A percentile compares a stretch with the other conserved stretches of the same genome.
Conservation (phyloP, 139 green algal genomes). For the Picochlorum sp. region DNA sequence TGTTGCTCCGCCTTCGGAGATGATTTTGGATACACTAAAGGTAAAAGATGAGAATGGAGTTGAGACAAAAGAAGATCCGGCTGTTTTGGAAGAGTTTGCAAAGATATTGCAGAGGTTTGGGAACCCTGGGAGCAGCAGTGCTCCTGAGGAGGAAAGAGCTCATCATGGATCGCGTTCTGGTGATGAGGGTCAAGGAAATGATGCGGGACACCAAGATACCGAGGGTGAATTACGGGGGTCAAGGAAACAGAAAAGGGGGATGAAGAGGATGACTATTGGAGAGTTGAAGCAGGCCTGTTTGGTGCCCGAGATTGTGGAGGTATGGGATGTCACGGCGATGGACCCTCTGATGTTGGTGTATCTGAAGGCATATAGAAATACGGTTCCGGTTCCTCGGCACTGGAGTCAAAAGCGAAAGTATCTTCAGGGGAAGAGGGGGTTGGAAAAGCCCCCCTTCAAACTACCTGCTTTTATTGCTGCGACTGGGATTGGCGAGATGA, state of each 20-base stretch:
- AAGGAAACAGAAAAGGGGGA: conserved; percentile 74
- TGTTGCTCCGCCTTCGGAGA: conserved; percentile 45
- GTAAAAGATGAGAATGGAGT: background rate
- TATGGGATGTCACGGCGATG: conserved; percentile 90
- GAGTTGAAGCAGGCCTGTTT: conserved; percentile 81
- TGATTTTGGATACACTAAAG: conserved; percentile 17
- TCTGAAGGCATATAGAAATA: conserved; percentile 90
- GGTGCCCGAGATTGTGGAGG: conserved; percentile 91
- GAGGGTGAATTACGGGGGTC: conserved; percentile 51
- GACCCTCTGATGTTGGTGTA: conserved; percentile 90
- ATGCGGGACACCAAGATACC: conserved; percentile 36
- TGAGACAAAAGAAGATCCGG: conserved; percentile 6
- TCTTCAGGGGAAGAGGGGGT: conserved; percentile 90
- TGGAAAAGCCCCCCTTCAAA: conserved; percentile 97
- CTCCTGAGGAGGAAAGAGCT: background rate
- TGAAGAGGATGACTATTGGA: conserved; percentile 68
- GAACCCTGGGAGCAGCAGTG: background rate
- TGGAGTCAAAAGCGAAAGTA: conserved; percentile 95
- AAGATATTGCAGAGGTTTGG: conserved; percentile 17
- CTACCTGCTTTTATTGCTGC: conserved; percentile 96
- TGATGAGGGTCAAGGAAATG: conserved; percentile 3
- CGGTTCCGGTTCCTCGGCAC: conserved; percentile 85
- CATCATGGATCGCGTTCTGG: background rate
- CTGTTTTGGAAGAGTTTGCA: conserved; percentile 61
- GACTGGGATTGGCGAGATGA: conserved; percentile 92